Evolutionary conservation across 495 filamentous ascomycete species (phyloP).

Genomic region (Neurospora intermedia): DNA sequence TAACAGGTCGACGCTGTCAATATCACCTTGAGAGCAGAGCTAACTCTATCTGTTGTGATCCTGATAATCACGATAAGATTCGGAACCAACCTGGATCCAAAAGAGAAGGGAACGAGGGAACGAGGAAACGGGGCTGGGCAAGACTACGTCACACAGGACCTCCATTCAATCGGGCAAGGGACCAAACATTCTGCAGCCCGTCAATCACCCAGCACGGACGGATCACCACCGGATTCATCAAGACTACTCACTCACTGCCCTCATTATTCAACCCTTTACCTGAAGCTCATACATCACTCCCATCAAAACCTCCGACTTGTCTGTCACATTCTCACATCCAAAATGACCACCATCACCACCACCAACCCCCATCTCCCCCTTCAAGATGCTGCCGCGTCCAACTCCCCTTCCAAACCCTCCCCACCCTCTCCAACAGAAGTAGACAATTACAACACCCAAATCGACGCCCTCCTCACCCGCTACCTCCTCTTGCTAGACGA

Average conservation of each 20-base stretch:
- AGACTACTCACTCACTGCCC: neutral
- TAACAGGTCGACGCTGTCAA: neutral
- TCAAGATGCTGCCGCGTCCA: neutral
- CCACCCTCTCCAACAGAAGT: neutral
- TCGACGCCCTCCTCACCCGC: conserved; percentile 57
- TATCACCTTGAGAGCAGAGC: neutral
- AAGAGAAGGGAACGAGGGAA: neutral
- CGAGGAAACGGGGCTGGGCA: neutral
- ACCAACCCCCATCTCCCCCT: neutral
- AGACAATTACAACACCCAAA: conserved; percentile 6
- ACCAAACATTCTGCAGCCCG: neutral
- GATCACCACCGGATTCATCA: neutral
- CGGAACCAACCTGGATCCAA: neutral
- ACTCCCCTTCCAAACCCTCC: too few relatives aligned
- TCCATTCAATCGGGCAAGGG: neutral
- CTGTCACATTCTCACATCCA: neutral
- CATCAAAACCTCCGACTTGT: neutral
- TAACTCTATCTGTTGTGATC: neutral
- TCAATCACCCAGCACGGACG: neutral
- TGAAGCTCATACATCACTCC: neutral
- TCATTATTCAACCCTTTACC: neutral
- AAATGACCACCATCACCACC: neutral
- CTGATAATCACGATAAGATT: neutral
- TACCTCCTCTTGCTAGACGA: conserved; percentile 62
- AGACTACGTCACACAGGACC: neutral